phyloP scores from a whole-genome alignment of 495 filamentous ascomycete species.

The Penicillium lagena region DNA sequence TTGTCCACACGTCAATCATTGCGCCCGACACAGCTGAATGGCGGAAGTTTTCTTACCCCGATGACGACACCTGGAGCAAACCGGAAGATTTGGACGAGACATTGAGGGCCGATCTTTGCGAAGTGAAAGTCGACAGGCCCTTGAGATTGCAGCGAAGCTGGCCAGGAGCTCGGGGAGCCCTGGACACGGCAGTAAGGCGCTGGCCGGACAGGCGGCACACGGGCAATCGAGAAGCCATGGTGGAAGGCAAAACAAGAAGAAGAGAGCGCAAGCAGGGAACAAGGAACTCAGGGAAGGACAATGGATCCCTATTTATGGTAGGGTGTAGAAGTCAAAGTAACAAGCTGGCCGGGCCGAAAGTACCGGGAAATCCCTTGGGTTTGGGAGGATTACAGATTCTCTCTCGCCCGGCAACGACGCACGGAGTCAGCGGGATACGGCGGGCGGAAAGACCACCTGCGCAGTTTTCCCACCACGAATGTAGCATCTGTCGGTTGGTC shows the following conservation, averaged over 20 bases:
- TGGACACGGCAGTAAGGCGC: constrained; percentile 23
- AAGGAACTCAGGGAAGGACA: not conserved
- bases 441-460: too few relatives aligned
- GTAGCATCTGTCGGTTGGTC: too few relatives aligned
- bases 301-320: too few relatives aligned
- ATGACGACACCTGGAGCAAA: constrained; percentile 16
- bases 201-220: constrained; percentile 32
- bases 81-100: constrained; percentile 15
- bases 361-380: too few relatives aligned
- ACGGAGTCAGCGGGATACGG: too few relatives aligned
- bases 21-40: not conserved
- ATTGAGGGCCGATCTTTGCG: constrained; percentile 9
- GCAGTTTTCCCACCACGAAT: too few relatives aligned
- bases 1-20: constrained; percentile 5
- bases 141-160: constrained; percentile 15
- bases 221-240: constrained; percentile 39
- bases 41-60: constrained; percentile 18
- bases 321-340: too few relatives aligned
- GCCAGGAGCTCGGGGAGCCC: constrained; percentile 17
- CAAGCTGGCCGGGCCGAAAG: too few relatives aligned
- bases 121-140: constrained; percentile 16
- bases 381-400: too few relatives aligned
- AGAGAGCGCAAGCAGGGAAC: not conserved
- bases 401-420: too few relatives aligned
- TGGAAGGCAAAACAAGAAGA: constrained; percentile 4